Base-by-base conservation (phyloP, 805 yeast genomes). In the Teunomyces cretensis region DNA sequence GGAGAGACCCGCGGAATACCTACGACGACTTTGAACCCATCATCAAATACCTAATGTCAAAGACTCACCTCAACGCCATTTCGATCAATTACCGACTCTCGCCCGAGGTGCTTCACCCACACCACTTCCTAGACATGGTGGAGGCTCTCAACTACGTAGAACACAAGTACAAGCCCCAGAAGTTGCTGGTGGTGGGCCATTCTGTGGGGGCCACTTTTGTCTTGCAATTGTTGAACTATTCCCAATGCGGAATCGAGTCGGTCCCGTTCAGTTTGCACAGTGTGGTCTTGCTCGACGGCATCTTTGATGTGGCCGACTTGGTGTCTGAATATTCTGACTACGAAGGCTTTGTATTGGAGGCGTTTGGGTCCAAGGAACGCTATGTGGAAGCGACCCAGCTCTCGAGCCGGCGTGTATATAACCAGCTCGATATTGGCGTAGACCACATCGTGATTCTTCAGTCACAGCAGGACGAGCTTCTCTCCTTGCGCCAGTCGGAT, bases 141-240 rank as follows among this genome's bases (percentile, higher is more conserved):
- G 43, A 40, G 0, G 86, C 80, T 0, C 51, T 86, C 6, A 53
- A 57, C 30, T 47, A 54, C 6, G 52, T 77, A 12, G 32, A 54
- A 8, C 30, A 27, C n/a, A 28, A 48, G 2, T 42, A 36, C 71
- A 2, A 61, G 63, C 2, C 50, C 7, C 27, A 41, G 2, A 40
- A 49, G 4, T 26, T 61, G n/a, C 63, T 54, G 57, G 12, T 70
- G 0, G 68, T 79, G 9, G 96, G 96, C 0, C 96, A 88, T 64
- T 85, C 94, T 1, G 94, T 82, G 4, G 96, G 96, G 2, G 88
- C 91, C 1, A 81, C 86, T 1, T 57, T 86, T 39, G 67, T 75
- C 4, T 67, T 82, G 30, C 91, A 86, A 54, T 50, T 77, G n/a
- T 51, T 78, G 9, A 64, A 68, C 41, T 57, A 47, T 42, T 42